These are phyloP conservation scores for Acanthamoeba royreba DNA, from an alignment of 208 protist species.

Conservation along the genomic window DNA sequence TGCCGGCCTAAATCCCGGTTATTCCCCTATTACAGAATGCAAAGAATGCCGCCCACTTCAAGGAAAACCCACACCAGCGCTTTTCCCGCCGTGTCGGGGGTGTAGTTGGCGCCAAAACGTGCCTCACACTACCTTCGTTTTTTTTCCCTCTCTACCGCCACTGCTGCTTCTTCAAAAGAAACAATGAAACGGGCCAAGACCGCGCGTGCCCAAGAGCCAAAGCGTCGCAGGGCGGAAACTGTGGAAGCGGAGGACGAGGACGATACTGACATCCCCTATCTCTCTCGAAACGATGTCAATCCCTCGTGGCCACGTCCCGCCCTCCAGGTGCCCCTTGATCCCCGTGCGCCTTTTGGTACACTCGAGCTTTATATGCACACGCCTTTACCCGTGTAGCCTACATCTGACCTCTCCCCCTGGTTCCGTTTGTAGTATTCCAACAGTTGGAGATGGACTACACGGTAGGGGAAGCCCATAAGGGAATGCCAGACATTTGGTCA, in stretches of 20 bases:
- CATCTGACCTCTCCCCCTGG: not conserved
- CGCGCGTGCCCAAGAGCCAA: not conserved
- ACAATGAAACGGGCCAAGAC: not conserved
- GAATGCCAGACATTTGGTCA: slow-evolving; percentile 60
- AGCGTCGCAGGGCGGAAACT: not conserved
- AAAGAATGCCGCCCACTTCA: no score
- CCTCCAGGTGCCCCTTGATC: not conserved
- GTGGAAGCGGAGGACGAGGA: not conserved
- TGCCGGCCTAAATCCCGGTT: no score
- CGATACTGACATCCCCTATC: not conserved
- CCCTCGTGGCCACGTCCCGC: not conserved
- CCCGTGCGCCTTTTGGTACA: not conserved
- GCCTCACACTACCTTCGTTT: no score
- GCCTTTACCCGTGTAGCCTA: no score
- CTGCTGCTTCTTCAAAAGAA: not conserved
- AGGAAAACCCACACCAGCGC: no score
- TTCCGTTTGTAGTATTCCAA: slow-evolving; percentile 61
- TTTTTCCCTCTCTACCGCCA: no score
- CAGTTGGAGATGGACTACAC: slow-evolving; percentile 74
- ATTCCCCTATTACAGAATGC: no score
- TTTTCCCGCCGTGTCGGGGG: no score
- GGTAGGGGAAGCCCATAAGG: slow-evolving; percentile 48
- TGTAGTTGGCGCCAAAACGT: no score
- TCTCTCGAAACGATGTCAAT: not conserved
- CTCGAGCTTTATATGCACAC: not conserved